phyloP scores from a whole-genome alignment of 768 basidiomycete genomes.

The Fibroporia radiculosa region DNA sequence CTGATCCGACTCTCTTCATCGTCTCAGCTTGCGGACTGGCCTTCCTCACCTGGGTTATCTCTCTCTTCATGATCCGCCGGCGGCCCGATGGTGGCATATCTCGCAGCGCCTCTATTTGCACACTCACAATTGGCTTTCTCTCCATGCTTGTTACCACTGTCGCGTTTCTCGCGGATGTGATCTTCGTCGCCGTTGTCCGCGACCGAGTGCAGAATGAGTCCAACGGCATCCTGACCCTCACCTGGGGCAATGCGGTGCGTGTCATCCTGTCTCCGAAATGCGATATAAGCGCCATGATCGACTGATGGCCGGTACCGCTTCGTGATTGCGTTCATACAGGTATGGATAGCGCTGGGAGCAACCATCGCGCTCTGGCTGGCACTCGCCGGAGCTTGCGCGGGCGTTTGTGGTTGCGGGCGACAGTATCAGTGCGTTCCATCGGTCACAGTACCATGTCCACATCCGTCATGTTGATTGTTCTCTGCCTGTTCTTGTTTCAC shows the following conservation, averaged over 20 bases:
- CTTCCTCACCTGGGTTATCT: constrained; percentile 41
- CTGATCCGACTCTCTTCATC: constrained; percentile 5
- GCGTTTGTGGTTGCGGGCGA: constrained; percentile 26
- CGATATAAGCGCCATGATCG: background rate
- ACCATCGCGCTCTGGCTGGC: constrained; percentile 41
- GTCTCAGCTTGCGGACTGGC: constrained; percentile 38
- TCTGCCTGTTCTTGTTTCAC: background rate
- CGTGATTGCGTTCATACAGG: constrained; percentile 21
- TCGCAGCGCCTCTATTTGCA: constrained; percentile 31
- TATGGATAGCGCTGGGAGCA: constrained; percentile 50
- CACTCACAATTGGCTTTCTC: constrained; percentile 29
- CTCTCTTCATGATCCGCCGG: constrained; percentile 38
- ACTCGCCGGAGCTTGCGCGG: constrained; percentile 26
- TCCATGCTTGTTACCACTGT: constrained; percentile 40
- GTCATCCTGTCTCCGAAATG: background rate
- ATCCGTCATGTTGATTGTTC: background rate
- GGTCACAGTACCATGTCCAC: background rate
- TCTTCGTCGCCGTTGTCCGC: constrained; percentile 38
- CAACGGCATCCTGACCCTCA: constrained; percentile 32
- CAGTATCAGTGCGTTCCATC: constrained; percentile 12
- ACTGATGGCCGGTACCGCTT: constrained; percentile 3
- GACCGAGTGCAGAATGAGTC: constrained; percentile 34
- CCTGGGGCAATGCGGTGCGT: constrained; percentile 44
- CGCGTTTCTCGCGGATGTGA: constrained; percentile 46
- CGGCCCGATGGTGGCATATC: constrained; percentile 27